A percentile compares a stretch with the other conserved stretches of the same genome.
These are phyloP conservation scores for Dictyostelium capitatum DNA, from an alignment of 78 protist species.

Conservation along the genomic window DNA sequence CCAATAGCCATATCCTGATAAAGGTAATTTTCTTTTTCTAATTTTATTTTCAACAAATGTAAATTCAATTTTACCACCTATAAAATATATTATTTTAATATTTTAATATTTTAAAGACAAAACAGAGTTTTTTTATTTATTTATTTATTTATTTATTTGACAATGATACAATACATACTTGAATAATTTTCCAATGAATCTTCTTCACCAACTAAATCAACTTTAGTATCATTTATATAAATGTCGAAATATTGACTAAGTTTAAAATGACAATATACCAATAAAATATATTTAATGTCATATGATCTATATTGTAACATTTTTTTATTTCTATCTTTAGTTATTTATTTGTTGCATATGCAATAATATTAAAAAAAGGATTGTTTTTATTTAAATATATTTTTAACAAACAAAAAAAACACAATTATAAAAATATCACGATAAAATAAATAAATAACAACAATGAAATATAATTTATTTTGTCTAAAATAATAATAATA, in stretches of 20 bases:
- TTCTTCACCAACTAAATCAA: background rate
- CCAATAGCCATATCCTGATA: background rate
- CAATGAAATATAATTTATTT: too few species aligned
- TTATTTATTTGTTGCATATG: background rate
- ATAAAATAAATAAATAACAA: too few species aligned
- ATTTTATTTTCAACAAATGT: constrained; percentile 3
- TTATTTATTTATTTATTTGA: too few species aligned
- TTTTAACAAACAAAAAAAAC: too few species aligned
- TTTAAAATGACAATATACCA: background rate
- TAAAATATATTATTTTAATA: background rate
- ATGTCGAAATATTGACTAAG: background rate
- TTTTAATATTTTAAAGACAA: too few species aligned
- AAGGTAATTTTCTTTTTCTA: constrained; percentile 2
- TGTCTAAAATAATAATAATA: too few species aligned
- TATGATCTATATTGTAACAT: constrained; percentile 5
- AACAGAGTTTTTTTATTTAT: too few species aligned
- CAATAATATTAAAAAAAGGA: too few species aligned
- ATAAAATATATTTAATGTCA: constrained; percentile 1
- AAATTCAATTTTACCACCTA: constrained; percentile 4
- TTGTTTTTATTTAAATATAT: too few species aligned
- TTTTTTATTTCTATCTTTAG: background rate
- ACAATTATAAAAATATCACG: too few species aligned
- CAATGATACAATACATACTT: background rate
- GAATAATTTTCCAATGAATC: background rate
- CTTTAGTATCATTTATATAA: background rate